These are phyloP conservation scores for Candida sonorensis DNA, from an alignment of 805 yeast genomes.

Conservation along the genomic window DNA sequence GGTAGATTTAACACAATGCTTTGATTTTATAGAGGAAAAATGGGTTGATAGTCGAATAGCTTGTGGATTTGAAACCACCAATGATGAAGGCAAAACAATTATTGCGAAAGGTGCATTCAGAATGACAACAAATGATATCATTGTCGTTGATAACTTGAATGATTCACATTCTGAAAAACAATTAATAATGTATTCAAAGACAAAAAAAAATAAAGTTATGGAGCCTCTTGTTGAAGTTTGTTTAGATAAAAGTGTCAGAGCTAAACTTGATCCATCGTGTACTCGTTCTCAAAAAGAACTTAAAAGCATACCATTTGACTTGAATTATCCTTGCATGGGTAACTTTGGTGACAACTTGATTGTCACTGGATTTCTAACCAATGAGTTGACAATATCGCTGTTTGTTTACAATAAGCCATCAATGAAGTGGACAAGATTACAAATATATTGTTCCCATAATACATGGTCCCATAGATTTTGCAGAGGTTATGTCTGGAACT, in stretches of 20 bases:
- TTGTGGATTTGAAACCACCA: too few species aligned
- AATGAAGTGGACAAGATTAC: conserved; percentile 58
- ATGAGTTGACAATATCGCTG: conserved; percentile 39
- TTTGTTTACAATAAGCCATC: conserved; percentile 47
- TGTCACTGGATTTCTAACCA: conserved; percentile 51
- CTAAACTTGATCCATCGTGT: conserved; percentile 1
- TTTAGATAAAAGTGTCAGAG: conserved; percentile 5
- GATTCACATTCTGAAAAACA: conserved; percentile 2
- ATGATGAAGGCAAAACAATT: too few species aligned
- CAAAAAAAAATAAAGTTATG: conserved; percentile 4
- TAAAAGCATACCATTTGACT: conserved; percentile 35
- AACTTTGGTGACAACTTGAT: conserved; percentile 61
- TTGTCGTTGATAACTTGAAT: conserved; percentile 4
- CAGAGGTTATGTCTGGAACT: conserved; percentile 68
- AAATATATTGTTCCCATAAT: conserved; percentile 45
- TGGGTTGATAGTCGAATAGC: too few species aligned
- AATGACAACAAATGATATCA: conserved; percentile 4
- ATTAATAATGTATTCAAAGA: conserved; percentile 6
- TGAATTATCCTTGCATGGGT: conserved; percentile 54
- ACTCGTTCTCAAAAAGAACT: conserved; percentile 6
- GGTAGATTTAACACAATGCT: conserved; percentile 32
- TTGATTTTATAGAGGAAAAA: conserved; percentile 35
- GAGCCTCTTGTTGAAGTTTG: conserved; percentile 22
- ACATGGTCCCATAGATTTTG: conserved; percentile 53
- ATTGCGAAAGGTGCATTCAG: too few species aligned